A percentile compares a stretch with the other conserved stretches of the same genome.
These are phyloP conservation scores for Cutaneotrichosporon sp. DNA, from an alignment of 1,284 basidiomycete genomes.

Conservation along the genomic window DNA sequence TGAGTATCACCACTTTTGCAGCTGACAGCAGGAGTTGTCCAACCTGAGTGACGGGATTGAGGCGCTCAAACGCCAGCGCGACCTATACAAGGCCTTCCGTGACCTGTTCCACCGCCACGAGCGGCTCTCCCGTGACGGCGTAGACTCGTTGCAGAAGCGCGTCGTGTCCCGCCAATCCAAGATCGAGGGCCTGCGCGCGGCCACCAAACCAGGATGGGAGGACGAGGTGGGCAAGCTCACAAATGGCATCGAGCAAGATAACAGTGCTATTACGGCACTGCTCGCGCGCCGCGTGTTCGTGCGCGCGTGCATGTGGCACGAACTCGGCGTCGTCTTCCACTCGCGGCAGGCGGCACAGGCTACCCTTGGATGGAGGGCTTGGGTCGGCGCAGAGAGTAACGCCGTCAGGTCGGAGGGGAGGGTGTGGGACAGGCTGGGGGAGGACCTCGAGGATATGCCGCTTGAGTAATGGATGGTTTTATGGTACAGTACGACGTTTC, in stretches of 20 bases:
- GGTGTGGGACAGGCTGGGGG: constrained; percentile 71
- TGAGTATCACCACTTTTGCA: constrained; percentile 53
- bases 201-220: constrained; percentile 75
- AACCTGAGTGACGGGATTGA: constrained; percentile 33
- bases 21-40: constrained; percentile 14
- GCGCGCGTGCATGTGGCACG: constrained; percentile 87
- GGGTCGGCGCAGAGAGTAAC: constrained; percentile 68
- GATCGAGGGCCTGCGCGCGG: constrained; percentile 67
- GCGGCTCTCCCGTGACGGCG: constrained; percentile 75
- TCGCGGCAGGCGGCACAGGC: constrained; percentile 79
- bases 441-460: constrained; percentile 75
- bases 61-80: constrained; percentile 67
- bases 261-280: constrained; percentile 60
- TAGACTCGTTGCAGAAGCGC: constrained; percentile 79
- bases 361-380: constrained; percentile 68
- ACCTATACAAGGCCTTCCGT: constrained; percentile 78
- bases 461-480: constrained; percentile 59
- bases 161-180: constrained; percentile 72
- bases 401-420: constrained; percentile 63
- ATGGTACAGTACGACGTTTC: neutral
- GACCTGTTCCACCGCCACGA: constrained; percentile 81
- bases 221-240: constrained; percentile 72
- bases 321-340: constrained; percentile 79
- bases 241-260: constrained; percentile 47
- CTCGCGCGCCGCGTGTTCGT: constrained; percentile 76